Conservation (phyloP, 768 basidiomycete genomes). For the Boletales sp. region DNA sequence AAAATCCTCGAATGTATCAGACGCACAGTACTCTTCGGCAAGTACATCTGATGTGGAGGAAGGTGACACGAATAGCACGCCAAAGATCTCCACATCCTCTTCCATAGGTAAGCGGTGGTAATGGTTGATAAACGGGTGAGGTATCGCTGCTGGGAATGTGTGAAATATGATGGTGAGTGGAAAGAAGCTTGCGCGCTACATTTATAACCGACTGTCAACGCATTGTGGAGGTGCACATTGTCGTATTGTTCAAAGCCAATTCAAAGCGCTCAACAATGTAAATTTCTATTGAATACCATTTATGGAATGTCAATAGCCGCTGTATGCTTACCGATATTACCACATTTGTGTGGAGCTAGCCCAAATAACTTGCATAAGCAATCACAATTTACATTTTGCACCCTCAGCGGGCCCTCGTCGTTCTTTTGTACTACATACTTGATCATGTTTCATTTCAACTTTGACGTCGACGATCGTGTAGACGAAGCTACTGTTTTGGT, state of each 20-base stretch:
- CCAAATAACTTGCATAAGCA: neutral
- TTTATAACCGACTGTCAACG: neutral
- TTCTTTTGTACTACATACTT: neutral
- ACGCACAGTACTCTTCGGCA: neutral
- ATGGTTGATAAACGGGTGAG: neutral
- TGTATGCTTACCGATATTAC: too few relatives aligned
- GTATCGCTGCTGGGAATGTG: neutral
- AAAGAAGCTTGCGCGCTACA: too few relatives aligned
- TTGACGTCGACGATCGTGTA: slow-evolving; percentile 52
- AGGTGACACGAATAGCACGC: neutral
- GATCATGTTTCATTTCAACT: slow-evolving; percentile 46
- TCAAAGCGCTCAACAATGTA: too few relatives aligned
- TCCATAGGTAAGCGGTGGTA: neutral
- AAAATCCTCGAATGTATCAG: slow-evolving; percentile 1
- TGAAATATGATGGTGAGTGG: neutral
- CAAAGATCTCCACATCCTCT: slow-evolving; percentile 2
- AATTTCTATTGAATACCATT: slow-evolving; percentile 2
- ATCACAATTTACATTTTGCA: neutral
- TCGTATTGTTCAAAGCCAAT: too few relatives aligned
- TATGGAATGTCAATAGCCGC: neutral
- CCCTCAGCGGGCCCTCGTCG: too few relatives aligned
- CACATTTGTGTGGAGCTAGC: neutral
- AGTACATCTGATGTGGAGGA: neutral
- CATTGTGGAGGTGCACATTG: neutral
- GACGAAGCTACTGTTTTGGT: slow-evolving; percentile 19